These are phyloP conservation scores for Saturnispora zaruensis DNA, from an alignment of 805 yeast genomes.

Conservation along the genomic window DNA sequence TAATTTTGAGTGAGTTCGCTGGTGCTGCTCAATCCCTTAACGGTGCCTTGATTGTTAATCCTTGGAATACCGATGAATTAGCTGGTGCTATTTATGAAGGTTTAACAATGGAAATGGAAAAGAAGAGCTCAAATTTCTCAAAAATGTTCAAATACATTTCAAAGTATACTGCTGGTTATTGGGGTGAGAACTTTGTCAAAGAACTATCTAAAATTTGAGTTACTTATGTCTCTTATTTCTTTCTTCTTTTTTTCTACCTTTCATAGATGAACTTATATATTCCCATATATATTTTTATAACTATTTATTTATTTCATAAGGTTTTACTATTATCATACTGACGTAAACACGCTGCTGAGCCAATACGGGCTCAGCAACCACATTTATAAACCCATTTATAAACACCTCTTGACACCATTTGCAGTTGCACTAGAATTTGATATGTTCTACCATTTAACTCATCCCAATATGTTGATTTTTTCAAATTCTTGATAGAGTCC, in stretches of 20 bases:
- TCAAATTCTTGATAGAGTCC: not conserved
- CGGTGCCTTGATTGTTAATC: slow-evolving; percentile 90
- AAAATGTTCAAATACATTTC: slow-evolving; percentile 80
- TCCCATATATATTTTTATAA: no score
- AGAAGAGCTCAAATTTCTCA: slow-evolving; percentile 67
- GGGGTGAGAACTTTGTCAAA: slow-evolving; percentile 95
- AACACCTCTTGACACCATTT: not conserved
- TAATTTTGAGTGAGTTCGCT: slow-evolving; percentile 88
- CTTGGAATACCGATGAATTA: slow-evolving; percentile 96
- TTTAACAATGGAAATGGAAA: slow-evolving; percentile 76
- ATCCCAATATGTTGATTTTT: not conserved
- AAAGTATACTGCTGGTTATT: slow-evolving; percentile 88
- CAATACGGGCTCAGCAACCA: not conserved
- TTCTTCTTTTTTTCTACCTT: not conserved
- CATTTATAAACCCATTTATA: slow-evolving; percentile 9
- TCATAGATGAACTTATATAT: not conserved
- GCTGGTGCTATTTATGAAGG: slow-evolving; percentile 81
- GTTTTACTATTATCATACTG: not conserved
- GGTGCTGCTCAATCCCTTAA: slow-evolving; percentile 99
- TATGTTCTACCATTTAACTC: not conserved
- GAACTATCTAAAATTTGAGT: slow-evolving; percentile 41
- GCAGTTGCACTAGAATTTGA: slow-evolving; percentile 6
- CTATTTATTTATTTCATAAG: not conserved
- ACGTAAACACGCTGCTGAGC: not conserved
- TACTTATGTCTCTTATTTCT: not conserved